Base-by-base conservation (phyloP, 371 early-diverging fungal species). In the Blyttiomyces sp. region DNA sequence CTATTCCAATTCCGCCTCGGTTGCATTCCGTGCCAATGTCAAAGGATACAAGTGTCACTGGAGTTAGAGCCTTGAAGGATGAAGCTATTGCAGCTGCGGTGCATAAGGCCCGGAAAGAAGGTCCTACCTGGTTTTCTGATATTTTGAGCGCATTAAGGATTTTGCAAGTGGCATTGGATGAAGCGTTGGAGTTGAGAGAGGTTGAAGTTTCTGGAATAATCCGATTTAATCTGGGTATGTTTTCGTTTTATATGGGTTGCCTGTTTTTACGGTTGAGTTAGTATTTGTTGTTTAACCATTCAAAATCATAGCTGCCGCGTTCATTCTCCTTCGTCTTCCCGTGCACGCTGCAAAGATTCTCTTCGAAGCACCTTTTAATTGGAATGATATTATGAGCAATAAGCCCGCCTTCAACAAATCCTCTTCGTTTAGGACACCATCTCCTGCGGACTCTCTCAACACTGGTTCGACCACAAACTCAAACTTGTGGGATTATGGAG, bases 141-240 rank as follows among this genome's bases (percentile, higher is more conserved):
- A n/a, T 59, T n/a, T 16, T 59, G 9, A 48, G 35, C 4, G 33
- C 49, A 5, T 16, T 59, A n/a, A 26, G 30, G 43, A 2, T 59
- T 5, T 24, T 59, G 27, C 31, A 24, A 17, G 19, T 31, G 1
- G 17, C 19, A 4, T 35, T 51, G 7, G 42, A 49, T n/a, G 59
- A 59, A 43, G 36, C 34, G 2, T 23, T 30, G 3, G 28, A 11
- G 11, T n/a, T 31, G 6, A 32, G 42, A n/a, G 48, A 59, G 27
- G 34, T 51, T 5, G 59, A 50, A 28, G 49, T 49, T 31, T 39
- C 28, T 24, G 59, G 58, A 35, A 11, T 59, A 1, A 44, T 44
- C 6, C 53, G 59, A 27, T 59, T 59, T 51, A 59, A 59, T 43
- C 49, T 59, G 39, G 59, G 59, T 59, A 30, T 21, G 58, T n/a